Evolutionary conservation across 2,329 filamentous ascomycete species (phyloP).

Genomic region (Pseudonectria foliicola): DNA sequence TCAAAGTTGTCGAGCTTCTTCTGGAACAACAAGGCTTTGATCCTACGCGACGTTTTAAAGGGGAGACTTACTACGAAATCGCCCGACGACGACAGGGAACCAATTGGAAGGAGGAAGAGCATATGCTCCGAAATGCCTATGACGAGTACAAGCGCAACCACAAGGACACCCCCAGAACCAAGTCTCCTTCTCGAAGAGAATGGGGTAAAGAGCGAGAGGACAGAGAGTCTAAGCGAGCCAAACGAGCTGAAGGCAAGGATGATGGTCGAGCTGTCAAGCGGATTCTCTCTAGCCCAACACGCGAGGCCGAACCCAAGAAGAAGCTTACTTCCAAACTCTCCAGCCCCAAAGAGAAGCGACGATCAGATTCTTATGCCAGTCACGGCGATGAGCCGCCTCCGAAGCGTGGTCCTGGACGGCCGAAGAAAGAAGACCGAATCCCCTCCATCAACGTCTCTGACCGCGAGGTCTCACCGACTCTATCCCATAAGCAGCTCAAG

Average conservation of each 20-base stretch:
- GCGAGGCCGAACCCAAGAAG: constrained; percentile 39
- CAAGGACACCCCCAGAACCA: constrained; percentile 41
- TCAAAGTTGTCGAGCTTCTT: constrained; percentile 75
- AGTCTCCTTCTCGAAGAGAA: constrained; percentile 41
- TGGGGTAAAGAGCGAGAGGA: constrained; percentile 35
- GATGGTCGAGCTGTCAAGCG: constrained; percentile 39
- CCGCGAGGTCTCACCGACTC: constrained; percentile 44
- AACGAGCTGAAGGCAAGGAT: constrained; percentile 38
- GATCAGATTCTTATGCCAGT: constrained; percentile 34
- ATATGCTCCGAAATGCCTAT: constrained; percentile 69
- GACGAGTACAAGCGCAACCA: constrained; percentile 54
- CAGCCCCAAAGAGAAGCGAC: constrained; percentile 44
- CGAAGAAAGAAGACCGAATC: constrained; percentile 47
- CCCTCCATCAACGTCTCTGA: constrained; percentile 43
- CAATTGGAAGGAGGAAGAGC: constrained; percentile 82
- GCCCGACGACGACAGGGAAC: constrained; percentile 76
- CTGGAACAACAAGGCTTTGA: constrained; percentile 73
- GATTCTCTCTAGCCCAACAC: constrained; percentile 41
- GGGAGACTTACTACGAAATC: constrained; percentile 80
- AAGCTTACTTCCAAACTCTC: constrained; percentile 32
- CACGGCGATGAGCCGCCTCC: constrained; percentile 41
- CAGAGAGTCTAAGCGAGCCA: constrained; percentile 35
- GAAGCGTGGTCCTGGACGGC: constrained; percentile 46
- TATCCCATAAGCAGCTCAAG: constrained; percentile 42
- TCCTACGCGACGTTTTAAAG: constrained; percentile 68